phyloP scores from a whole-genome alignment of 768 basidiomycete genomes.

The Lyophyllum semitale region DNA sequence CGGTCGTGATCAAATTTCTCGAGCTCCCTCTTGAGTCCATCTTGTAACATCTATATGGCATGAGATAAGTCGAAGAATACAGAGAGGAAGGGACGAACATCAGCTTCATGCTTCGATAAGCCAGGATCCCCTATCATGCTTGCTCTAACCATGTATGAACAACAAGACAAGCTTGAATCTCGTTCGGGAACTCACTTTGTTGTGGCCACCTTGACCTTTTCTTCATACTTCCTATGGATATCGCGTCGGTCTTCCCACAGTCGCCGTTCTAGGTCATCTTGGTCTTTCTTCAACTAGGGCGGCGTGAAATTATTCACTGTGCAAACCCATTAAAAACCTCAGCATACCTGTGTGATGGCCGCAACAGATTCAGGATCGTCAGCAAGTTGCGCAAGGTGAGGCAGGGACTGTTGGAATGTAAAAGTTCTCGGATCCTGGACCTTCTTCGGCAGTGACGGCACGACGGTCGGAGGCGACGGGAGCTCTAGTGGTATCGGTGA shows the following conservation, averaged over 20 bases:
- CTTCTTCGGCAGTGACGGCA: constrained; percentile 7
- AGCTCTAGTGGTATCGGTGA: constrained; percentile 9
- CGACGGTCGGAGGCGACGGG: neutral
- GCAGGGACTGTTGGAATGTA: constrained; percentile 73
- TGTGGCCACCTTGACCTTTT: constrained; percentile 67
- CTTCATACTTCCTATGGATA: constrained; percentile 66
- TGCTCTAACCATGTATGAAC: constrained; percentile 49
- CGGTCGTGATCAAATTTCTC: constrained; percentile 69
- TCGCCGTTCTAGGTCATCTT: constrained; percentile 65
- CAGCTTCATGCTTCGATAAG: constrained; percentile 70
- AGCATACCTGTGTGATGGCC: constrained; percentile 51
- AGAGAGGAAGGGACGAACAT: constrained; percentile 36
- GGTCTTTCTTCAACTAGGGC: constrained; percentile 68
- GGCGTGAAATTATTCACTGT: neutral
- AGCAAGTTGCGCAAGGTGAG: constrained; percentile 61
- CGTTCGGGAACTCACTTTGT: constrained; percentile 54
- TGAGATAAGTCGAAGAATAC: constrained; percentile 4
- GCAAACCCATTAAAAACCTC: neutral
- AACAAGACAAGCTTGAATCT: constrained; percentile 1
- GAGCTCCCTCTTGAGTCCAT: constrained; percentile 65
- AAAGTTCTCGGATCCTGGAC: constrained; percentile 46
- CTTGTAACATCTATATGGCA: constrained; percentile 59
- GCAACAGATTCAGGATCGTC: constrained; percentile 53
- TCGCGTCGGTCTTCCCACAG: constrained; percentile 68
- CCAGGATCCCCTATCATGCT: constrained; percentile 58